phyloP scores from a whole-genome alignment of 768 basidiomycete genomes.

The Hydnum rufescens region DNA sequence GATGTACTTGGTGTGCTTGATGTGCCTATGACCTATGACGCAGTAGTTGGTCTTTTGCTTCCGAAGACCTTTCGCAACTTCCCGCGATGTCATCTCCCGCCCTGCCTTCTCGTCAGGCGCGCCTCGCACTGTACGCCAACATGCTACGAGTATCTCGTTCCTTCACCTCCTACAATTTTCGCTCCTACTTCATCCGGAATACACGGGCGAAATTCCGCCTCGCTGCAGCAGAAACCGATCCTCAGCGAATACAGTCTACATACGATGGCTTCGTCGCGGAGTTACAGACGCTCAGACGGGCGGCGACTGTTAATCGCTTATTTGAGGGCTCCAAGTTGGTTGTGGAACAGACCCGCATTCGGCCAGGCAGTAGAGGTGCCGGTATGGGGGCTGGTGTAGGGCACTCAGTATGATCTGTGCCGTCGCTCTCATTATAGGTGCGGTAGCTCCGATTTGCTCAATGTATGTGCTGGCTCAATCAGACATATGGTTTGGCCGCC shows the following conservation, averaged over 20 bases:
- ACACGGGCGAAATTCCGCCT: constrained; percentile 17
- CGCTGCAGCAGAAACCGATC: constrained; percentile 6
- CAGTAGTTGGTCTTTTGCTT: not conserved
- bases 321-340: constrained; percentile 27
- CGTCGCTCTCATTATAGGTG: no score
- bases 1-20: no score
- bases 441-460: no score
- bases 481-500: no score
- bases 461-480: no score
- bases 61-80: not conserved
- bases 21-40: no score
- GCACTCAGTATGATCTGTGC: not conserved
- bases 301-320: constrained; percentile 23
- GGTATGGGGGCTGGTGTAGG: constrained; percentile 10
- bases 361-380: constrained; percentile 10
- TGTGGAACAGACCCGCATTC: constrained; percentile 20
- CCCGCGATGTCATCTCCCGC: not conserved
- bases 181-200: constrained; percentile 21
- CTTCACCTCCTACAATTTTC: constrained; percentile 28
- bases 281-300: constrained; percentile 21
- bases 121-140: constrained; percentile 19
- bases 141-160: constrained; percentile 19
- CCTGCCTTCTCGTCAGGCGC: constrained; percentile 14
- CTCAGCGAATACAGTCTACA: constrained; percentile 14
- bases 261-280: constrained; percentile 19